Evolutionary conservation across 148 eudicot genomes (phyloP), one percentile per base, ranked within the genome.

Genomic region (Rhododendron henanense): DNA sequence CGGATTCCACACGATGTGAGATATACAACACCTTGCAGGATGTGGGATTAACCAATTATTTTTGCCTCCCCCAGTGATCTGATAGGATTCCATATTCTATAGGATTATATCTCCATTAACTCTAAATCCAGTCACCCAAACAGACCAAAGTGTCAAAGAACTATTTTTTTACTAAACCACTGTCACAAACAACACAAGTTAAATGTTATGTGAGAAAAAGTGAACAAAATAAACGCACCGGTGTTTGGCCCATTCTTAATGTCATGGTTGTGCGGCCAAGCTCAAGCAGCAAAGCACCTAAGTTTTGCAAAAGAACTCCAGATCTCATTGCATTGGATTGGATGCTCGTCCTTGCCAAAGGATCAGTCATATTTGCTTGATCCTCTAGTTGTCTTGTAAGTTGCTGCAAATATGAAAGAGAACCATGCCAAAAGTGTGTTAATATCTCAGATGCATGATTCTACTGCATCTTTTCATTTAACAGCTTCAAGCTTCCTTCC

Each of bases 261-360:
- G 94, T 92, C 91, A 91, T 92, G 81, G 89, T 88, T 51, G 92
- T 85, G 77, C 94, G 90, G 63, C 92, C 92, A 84, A 92, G 92
- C 91, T 92, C 94, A 44, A 92, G 90, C 44, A 92, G 84, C 86
- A 89, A 80, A 88, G 94, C 92, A 74, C 94, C 94, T 28, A 92
- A 83, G 63, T 89, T 89, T 83, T 91, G 94, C 82, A 92, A 84
- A 83, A 90, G 86, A 45, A 82, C 73, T 55, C 94, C 94, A 45
- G 89, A 67, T 89, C 91, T 91, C 61, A 86, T 25, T 33, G 92
- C 92, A 83, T 89, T 87, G 18, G 90, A 80, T 75, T 92, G 94
- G 74, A 87, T 87, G 75, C 81, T 83, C 59, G 69, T 53, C 57
- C 94, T 88, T 69, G 89, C 88, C 45, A 63, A 59, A 39, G 88